Base-by-base conservation (phyloP, 257 asterid genomes). In the Nemophila menziesii region DNA sequence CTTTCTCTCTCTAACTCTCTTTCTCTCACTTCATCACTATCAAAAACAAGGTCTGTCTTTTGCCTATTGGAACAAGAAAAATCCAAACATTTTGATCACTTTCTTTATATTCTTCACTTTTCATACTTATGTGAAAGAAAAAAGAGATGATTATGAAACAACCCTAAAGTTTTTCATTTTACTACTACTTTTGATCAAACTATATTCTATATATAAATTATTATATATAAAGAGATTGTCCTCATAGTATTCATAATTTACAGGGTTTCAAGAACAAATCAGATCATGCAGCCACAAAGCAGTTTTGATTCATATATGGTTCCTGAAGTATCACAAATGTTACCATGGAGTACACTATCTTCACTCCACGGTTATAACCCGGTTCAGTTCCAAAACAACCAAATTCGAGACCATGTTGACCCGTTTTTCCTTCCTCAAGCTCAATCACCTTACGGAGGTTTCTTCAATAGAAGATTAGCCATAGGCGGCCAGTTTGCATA, bases 341-440 rank as follows among this genome's bases (percentile, higher is more conserved):
- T 34, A 2, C 39, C 39, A 2, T 34, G 39, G 39, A n/a, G n/a
- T n/a, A 34, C 39, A 8, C 39, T 34, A 2, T 15, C 39, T 34
- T 34, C 39, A 34, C 39, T 10, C 14, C 39, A 34, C 14, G 39
- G 39, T 15, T 34, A 10, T 8, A 34, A 34, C 39, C 39, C 11
- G 7, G 39, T 8, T 10, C 39, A 34, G n/a, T n/a, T n/a, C n/a
- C n/a, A n/a, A n/a, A n/a, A n/a, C n/a, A n/a, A n/a, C n/a, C n/a
- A n/a, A n/a, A n/a, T 52, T 21, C 72, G 54, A 0, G 70, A 61
- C 42, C 73, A 71, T 40, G 22, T 5, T 18, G 92, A 79, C 64
- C 92, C 77, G 1, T 85, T 78, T 51, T 70, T 74, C 43, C 71
- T 68, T 39, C 84, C 79, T 0, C 82, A 75, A 0, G 54, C 78